Base-by-base conservation (phyloP, 495 filamentous ascomycete species). In the Podospora pseudopauciseta region DNA sequence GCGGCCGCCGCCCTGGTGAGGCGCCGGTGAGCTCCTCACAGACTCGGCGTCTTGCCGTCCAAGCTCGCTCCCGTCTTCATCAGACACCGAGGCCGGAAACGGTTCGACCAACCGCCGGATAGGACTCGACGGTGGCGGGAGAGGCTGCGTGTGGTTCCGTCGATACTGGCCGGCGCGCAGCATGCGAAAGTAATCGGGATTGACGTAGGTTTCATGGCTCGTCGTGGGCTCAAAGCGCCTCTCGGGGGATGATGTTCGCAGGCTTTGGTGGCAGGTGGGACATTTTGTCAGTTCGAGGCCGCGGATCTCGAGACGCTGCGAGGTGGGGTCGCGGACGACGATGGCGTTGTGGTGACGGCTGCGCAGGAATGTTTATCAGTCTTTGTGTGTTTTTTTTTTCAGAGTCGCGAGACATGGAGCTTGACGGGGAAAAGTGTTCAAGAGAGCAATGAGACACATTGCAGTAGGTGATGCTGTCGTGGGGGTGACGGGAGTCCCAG, bases 141-240 rank as follows among this genome's bases (percentile, higher is more conserved):
- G 55, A 19, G 78, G 67, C 23, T 72, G 67, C 60, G 65, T 70
- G 49, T 58, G 72, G 71, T 53, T 75, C 16, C 57, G 49, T 66
- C 49, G 67, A 62, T 71, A 11, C 28, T 68, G 75, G 69, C 83
- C 80, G 53, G 77, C 85, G 65, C 90, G 88, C 28, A 99, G 89
- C 89, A 97, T 92, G 74, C 90, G 91, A 78, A 98, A 99, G 79
- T 99, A 99, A 30, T 92, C 88, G 16, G 92, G 92, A 71, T 90
- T 90, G 68, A 97, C 87, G 76, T 94, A 97, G 67, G 88, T 87
- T 1, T 88, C 80, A 26, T 80, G 77, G 9, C 75, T 72, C 34
- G 16, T 49, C n/a, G 61, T 1, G 5, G 80, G 65, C 7, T 83
- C 84, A 65, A 76, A 82, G 64, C 80, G 80, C 63, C 82, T 80